These are phyloP conservation scores for Anthracocystis walkeri DNA, from an alignment of 1,284 basidiomycete species.

Conservation along the genomic window DNA sequence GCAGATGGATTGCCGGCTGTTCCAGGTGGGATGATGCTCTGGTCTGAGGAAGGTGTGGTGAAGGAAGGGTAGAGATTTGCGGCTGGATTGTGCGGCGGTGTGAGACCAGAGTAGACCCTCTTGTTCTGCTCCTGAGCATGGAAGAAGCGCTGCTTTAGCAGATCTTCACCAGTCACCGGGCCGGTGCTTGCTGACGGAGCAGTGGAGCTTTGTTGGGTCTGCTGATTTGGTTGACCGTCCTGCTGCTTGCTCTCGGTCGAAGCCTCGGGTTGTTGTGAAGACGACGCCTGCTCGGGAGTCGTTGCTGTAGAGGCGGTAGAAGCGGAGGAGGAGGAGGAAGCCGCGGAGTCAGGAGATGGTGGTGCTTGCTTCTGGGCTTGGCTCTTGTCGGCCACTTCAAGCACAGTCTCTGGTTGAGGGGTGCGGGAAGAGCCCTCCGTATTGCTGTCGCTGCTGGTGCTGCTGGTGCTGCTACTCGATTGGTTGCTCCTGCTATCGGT, in stretches of 20 bases:
- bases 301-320: constrained; percentile 6
- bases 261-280: constrained; percentile 14
- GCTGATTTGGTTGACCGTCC: constrained; percentile 12
- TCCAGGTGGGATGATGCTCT: constrained; percentile 17
- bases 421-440: constrained; percentile 16
- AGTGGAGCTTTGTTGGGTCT: constrained; percentile 8
- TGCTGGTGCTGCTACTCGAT: neutral
- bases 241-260: constrained; percentile 14
- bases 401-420: constrained; percentile 23
- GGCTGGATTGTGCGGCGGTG: constrained; percentile 28
- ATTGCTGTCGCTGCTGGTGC: neutral
- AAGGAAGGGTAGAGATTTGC: constrained; percentile 45
- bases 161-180: constrained; percentile 46
- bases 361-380: constrained; percentile 2
- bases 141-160: constrained; percentile 61
- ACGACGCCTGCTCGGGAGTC: constrained; percentile 9
- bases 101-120: constrained; percentile 35
- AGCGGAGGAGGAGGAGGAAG: constrained; percentile 5
- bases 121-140: constrained; percentile 60
- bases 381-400: constrained; percentile 12
- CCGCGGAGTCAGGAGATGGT: neutral
- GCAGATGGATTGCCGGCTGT: constrained; percentile 1
- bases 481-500: constrained; percentile 23
- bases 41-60: constrained; percentile 26
- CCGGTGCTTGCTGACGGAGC: constrained; percentile 4